Evolutionary conservation across 2,329 filamentous ascomycete species (phyloP).

Genomic region (Ophiocordyceps camponoti-saundersi): DNA sequence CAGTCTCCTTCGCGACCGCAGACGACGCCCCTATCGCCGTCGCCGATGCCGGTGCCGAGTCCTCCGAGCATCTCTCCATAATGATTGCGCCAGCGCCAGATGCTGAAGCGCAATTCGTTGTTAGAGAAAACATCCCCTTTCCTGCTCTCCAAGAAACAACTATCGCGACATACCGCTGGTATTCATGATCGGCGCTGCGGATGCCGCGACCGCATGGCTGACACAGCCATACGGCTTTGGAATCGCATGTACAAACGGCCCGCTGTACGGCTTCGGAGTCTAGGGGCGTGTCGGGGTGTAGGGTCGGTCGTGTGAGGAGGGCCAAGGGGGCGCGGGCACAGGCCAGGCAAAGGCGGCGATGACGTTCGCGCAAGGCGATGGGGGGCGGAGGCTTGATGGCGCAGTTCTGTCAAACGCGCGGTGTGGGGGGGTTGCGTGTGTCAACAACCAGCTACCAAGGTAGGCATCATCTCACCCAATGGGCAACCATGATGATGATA

Average conservation of each 20-base stretch:
- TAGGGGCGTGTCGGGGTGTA: conserved; percentile 28
- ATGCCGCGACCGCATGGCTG: conserved; percentile 65
- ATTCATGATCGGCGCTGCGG: conserved; percentile 39
- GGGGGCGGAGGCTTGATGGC: conserved; percentile 64
- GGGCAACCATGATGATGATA: background rate
- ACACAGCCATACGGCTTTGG: conserved; percentile 63
- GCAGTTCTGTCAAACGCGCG: conserved; percentile 50
- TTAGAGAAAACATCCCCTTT: conserved; percentile 6
- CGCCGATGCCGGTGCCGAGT: conserved; percentile 72
- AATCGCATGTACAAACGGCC: conserved; percentile 33
- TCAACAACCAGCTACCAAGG: too few relatives aligned
- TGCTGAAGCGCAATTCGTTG: conserved; percentile 21
- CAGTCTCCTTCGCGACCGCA: conserved; percentile 69
- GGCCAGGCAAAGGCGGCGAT: conserved; percentile 63
- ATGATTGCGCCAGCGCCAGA: conserved; percentile 79
- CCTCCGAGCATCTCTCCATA: conserved; percentile 70
- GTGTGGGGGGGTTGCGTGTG: too few relatives aligned
- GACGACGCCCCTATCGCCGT: conserved; percentile 74
- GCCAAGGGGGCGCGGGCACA: conserved; percentile 59
- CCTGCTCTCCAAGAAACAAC: background rate
- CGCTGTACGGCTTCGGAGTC: conserved; percentile 38
- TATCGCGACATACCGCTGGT: conserved; percentile 31
- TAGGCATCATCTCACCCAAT: too few relatives aligned
- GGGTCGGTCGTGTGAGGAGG: conserved; percentile 26
- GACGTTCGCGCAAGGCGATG: conserved; percentile 50